Conservation (phyloP, 1,284 basidiomycete species). For the Pseudozyma thailandica region DNA sequence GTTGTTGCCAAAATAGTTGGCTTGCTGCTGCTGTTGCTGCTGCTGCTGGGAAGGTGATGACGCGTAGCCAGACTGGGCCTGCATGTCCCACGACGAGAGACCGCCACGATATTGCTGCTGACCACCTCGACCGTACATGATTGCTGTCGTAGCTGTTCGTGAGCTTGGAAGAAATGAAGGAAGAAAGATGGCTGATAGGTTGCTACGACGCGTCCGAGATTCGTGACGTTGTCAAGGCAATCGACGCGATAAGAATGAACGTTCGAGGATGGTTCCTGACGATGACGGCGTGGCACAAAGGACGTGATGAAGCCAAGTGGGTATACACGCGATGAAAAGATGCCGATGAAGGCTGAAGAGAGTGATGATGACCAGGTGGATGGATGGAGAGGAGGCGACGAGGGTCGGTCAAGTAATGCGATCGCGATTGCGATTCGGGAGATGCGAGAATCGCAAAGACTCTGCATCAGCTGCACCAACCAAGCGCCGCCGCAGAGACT, state of each 20-base stretch:
- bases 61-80: slow-evolving; percentile 31
- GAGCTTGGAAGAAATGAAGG: background rate
- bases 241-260: slow-evolving; percentile 7
- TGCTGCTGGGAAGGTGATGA: slow-evolving; percentile 40
- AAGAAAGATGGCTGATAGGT: background rate
- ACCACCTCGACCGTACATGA: slow-evolving; percentile 43
- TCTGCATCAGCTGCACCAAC: background rate
- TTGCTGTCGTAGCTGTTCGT: background rate
- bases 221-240: background rate
- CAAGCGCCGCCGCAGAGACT: background rate
- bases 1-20: slow-evolving; percentile 31
- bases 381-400: slow-evolving; percentile 1
- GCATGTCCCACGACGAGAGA: slow-evolving; percentile 46
- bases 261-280: background rate
- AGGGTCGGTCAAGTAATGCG: background rate
- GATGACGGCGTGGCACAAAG: background rate
- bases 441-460: background rate
- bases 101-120: slow-evolving; percentile 45
- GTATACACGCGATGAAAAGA: background rate
- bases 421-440: slow-evolving; percentile 1
- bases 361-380: background rate
- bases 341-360: background rate
- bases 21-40: slow-evolving; percentile 31
- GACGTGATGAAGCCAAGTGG: background rate
- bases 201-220: slow-evolving; percentile 7